A percentile compares a stretch with the other conserved stretches of the same genome.
phyloP scores from a whole-genome alignment of 2,329 filamentous ascomycete species.

The Fusarium mangiferae region DNA sequence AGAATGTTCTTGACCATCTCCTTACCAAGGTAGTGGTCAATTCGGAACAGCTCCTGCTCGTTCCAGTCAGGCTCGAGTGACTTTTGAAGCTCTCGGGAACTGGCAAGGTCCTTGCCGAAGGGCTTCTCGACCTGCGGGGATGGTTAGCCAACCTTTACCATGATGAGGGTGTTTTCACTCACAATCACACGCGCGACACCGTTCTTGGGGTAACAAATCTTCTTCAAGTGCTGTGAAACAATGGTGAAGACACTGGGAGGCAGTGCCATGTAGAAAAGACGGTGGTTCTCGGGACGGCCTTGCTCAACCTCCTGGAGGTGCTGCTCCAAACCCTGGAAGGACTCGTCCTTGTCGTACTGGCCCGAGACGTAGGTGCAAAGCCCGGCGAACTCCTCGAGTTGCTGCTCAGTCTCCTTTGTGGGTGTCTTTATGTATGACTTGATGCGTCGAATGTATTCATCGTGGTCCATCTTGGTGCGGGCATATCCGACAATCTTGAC shows the following conservation, averaged over 20 bases:
- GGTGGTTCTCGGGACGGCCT: constrained; percentile 83
- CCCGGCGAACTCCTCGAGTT: constrained; percentile 87
- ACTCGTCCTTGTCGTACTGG: constrained; percentile 97
- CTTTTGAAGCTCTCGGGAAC: constrained; percentile 93
- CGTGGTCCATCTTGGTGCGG: constrained; percentile 98
- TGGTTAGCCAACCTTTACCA: constrained; percentile 28
- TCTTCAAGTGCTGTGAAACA: constrained; percentile 96
- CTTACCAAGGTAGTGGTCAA: constrained; percentile 99
- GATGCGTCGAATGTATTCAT: constrained; percentile 93
- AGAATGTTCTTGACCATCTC: constrained; percentile 99
- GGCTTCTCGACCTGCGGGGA: constrained; percentile 89
- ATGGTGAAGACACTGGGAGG: constrained; percentile 98
- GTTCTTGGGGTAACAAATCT: constrained; percentile 91
- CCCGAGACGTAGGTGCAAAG: constrained; percentile 95
- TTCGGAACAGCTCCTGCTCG: constrained; percentile 98
- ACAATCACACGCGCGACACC: constrained; percentile 96
- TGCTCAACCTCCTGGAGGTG: constrained; percentile 89
- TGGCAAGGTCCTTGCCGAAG: constrained; percentile 95
- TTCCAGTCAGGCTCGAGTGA: constrained; percentile 98
- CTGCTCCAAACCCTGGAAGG: constrained; percentile 85
- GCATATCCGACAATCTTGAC: constrained; percentile 99
- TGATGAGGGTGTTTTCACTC: constrained; percentile 8
- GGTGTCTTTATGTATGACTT: constrained; percentile 99
- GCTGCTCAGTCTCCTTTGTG: constrained; percentile 96
- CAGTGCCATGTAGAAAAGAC: constrained; percentile 99